Percentiles rank a stretch among this genome's conserved stretches.
Conservation (phyloP, 2,329 filamentous ascomycete genomes). For the Pseudopyricularia cyperi region DNA sequence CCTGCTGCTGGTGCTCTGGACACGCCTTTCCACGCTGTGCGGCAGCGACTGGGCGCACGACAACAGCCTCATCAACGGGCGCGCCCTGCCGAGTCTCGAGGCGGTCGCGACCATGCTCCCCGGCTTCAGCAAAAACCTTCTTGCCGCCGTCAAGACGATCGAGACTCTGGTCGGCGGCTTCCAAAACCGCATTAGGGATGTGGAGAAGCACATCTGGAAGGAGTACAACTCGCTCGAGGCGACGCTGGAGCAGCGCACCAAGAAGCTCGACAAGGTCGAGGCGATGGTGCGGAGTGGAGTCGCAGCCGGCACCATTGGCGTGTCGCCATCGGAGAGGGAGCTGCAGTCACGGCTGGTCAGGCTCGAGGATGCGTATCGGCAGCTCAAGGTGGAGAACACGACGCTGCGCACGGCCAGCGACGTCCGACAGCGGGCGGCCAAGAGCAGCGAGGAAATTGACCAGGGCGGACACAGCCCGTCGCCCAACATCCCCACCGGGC, state of each 20-base stretch:
- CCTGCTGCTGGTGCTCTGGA: conserved; percentile 80
- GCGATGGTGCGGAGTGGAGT: conserved; percentile 57
- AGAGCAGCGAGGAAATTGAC: conserved; percentile 24
- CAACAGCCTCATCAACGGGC: conserved; percentile 79
- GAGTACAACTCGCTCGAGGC: conserved; percentile 82
- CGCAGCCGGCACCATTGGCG: conserved; percentile 31
- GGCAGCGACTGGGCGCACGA: conserved; percentile 85
- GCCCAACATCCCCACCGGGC: conserved; percentile 40
- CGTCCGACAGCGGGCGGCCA: conserved; percentile 34
- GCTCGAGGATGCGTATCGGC: conserved; percentile 47
- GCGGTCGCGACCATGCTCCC: conserved; percentile 75
- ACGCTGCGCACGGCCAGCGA: conserved; percentile 55
- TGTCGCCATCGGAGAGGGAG: conserved; percentile 17
- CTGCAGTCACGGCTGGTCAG: conserved; percentile 34
- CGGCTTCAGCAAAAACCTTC: conserved; percentile 79
- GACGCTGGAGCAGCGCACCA: conserved; percentile 64
- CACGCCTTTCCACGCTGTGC: conserved; percentile 71
- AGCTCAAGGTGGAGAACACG: conserved; percentile 52
- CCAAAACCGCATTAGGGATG: conserved; percentile 62
- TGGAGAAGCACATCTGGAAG: conserved; percentile 84
- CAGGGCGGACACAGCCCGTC: conserved; percentile 28
- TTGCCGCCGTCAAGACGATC: conserved; percentile 76
- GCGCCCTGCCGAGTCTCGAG: conserved; percentile 69
- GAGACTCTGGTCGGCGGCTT: conserved; percentile 70
- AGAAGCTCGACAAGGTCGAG: conserved; percentile 81